phyloP scores from a whole-genome alignment of 2,329 filamentous ascomycete species.

The Endoconidiophora polonica region DNA sequence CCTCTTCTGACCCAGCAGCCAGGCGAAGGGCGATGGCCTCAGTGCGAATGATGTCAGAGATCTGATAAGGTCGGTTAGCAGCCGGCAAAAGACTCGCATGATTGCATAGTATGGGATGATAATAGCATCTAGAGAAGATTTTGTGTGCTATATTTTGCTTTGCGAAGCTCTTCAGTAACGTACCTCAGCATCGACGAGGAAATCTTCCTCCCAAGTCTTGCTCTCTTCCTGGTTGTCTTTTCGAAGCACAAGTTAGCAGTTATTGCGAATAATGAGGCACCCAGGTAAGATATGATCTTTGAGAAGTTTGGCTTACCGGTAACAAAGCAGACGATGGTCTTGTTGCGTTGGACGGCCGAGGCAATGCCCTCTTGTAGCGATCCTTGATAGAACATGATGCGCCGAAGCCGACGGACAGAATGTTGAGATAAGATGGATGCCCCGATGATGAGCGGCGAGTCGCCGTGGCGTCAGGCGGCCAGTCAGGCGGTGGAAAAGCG shows the following conservation, averaged over 20 bases:
- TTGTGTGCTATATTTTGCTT: not conserved
- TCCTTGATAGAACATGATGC: slow-evolving; percentile 63
- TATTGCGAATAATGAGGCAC: too few relatives aligned
- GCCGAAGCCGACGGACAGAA: too few relatives aligned
- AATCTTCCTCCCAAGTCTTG: slow-evolving; percentile 55
- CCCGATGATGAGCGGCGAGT: too few relatives aligned
- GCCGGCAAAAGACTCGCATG: not conserved
- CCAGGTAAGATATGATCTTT: not conserved
- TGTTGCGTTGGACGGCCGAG: slow-evolving; percentile 55
- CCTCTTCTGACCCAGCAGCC: slow-evolving; percentile 58
- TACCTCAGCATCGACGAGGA: slow-evolving; percentile 40
- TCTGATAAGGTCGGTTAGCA: slow-evolving; percentile 21
- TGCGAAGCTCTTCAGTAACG: slow-evolving; percentile 13
- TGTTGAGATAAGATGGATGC: too few relatives aligned
- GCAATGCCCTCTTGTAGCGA: slow-evolving; percentile 67
- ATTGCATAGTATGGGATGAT: not conserved
- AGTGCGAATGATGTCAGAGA: slow-evolving; percentile 37
- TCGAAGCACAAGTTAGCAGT: not conserved
- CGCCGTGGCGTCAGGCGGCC: too few relatives aligned
- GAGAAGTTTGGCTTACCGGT: slow-evolving; percentile 36
- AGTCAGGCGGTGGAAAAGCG: too few relatives aligned
- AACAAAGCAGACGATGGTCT: slow-evolving; percentile 73
- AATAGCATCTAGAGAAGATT: not conserved
- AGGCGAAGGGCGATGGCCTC: slow-evolving; percentile 57
- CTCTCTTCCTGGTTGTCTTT: slow-evolving; percentile 56